phyloP scores from a whole-genome alignment of 495 filamentous ascomycete genomes.

The Aspergillus carlsbadensis region DNA sequence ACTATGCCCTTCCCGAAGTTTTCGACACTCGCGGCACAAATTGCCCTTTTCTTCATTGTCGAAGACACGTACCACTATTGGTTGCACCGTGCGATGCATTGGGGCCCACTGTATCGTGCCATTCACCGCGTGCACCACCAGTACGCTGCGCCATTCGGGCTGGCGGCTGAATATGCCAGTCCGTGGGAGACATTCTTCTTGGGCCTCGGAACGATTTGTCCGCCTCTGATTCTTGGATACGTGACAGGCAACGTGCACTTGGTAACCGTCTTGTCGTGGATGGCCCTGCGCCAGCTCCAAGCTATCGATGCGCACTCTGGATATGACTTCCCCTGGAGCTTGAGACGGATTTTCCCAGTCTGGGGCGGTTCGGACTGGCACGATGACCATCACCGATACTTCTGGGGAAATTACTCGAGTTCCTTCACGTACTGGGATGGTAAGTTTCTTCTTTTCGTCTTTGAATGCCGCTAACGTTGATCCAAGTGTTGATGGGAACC shows the following conservation, averaged over 20 bases:
- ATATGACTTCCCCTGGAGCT: slow-evolving; percentile 96
- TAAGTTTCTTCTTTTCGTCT: slow-evolving; percentile 6
- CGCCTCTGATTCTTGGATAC: slow-evolving; percentile 81
- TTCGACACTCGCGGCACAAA: slow-evolving; percentile 83
- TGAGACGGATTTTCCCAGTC: slow-evolving; percentile 95
- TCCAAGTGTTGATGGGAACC: slow-evolving; percentile 24
- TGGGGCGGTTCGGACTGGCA: slow-evolving; percentile 98
- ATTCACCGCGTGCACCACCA: slow-evolving; percentile 99
- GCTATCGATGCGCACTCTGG: slow-evolving; percentile 96
- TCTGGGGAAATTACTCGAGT: slow-evolving; percentile 96
- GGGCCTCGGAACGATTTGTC: slow-evolving; percentile 79
- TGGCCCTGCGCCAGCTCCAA: slow-evolving; percentile 86
- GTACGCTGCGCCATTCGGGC: slow-evolving; percentile 93
- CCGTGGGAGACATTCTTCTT: slow-evolving; percentile 96
- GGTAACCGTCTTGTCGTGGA: slow-evolving; percentile 96
- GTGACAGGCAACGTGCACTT: slow-evolving; percentile 86
- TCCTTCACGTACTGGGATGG: slow-evolving; percentile 97
- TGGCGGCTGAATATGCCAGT: slow-evolving; percentile 95
- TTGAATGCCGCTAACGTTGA: background rate
- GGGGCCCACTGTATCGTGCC: slow-evolving; percentile 90
- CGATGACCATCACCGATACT: slow-evolving; percentile 93
- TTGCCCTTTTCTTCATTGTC: slow-evolving; percentile 89
- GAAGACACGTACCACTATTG: slow-evolving; percentile 99
- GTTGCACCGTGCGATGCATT: slow-evolving; percentile 90
- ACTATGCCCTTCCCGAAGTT: slow-evolving; percentile 82